Percentiles rank a stretch among this genome's conserved stretches.
phyloP scores from a whole-genome alignment of 1,139 yeast genomes.

The Pichia sp. region DNA sequence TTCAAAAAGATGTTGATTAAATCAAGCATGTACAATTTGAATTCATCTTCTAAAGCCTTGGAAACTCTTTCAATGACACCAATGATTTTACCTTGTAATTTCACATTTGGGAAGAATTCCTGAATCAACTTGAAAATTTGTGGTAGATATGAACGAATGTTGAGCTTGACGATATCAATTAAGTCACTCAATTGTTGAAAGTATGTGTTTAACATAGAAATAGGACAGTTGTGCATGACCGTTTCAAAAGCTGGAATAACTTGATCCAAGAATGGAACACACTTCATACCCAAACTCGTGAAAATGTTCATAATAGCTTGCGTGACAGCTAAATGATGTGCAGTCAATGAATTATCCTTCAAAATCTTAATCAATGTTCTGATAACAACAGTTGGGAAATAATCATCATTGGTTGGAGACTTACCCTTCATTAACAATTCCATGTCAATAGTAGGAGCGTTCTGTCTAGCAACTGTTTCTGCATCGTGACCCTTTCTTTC shows the following conservation, averaged over 20 bases:
- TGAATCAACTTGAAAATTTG: conserved; percentile 76
- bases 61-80: conserved; percentile 83
- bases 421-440: conserved; percentile 89
- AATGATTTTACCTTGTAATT: conserved; percentile 76
- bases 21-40: conserved; percentile 78
- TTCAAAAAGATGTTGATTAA: conserved; percentile 74
- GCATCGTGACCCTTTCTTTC: conserved; percentile 66
- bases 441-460: conserved; percentile 88
- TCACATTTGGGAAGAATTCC: conserved; percentile 67
- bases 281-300: conserved; percentile 82
- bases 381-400: conserved; percentile 94
- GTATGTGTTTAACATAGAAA: conserved; percentile 80
- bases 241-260: conserved; percentile 84
- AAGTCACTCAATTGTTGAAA: conserved; percentile 86
- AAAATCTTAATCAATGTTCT: conserved; percentile 78
- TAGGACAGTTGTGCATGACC: conserved; percentile 85
- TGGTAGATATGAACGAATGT: conserved; percentile 77
- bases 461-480: conserved; percentile 68
- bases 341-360: conserved; percentile 78
- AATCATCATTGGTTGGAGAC: conserved; percentile 92
- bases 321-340: conserved; percentile 87
- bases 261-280: conserved; percentile 83
- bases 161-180: conserved; percentile 82
- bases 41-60: conserved; percentile 86
- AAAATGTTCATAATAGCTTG: conserved; percentile 92